Evolutionary conservation across 306 rosid species (phyloP), one percentile per base, ranked within the genome.

Genomic region (Dalbergia cultrata): DNA sequence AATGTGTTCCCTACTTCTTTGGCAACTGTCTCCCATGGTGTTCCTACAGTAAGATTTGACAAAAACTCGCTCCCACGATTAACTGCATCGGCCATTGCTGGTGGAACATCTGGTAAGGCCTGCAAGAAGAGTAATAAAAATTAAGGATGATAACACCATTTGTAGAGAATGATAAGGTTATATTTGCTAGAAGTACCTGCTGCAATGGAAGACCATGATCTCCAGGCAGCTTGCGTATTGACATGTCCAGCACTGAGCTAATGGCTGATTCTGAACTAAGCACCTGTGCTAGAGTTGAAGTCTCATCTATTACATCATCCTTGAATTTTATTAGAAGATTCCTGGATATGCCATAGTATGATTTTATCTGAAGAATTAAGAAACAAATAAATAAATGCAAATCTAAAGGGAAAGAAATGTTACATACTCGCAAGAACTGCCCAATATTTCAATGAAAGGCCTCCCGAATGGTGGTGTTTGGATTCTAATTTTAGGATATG

Each of bases 81-180:
- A 76, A 95, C 98, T 43, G 99, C 99, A 83, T 95, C 88, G 2
- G 93, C 97, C 99, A 93, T 93, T 69, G 92, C 96, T 6, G 99
- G 99, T 17, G 99, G 98, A 77, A 95, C 92, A 82, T 95, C 98
- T 41, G 97, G 99, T 9, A 95, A 72, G 34, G 93, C 98, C 97
- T 95, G 85, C 82, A 90, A 71, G 79, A 78, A 6, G 56, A 44
- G 84, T 60, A 39, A 33, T 43, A 80, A n/a, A 39, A 34, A 50
- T 74, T 49, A 63, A 16, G 19, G 56, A 33, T 54, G 13, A 18
- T 17, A 54, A 8, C 60, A n/a, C 18, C 57, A 50, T 50, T 13
- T 50, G 21, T 17, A 54, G 10, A 54, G 26, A 26, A 26, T 26
- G 31, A 54, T 54, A 10, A 54, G 7, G 16, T 47, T 67, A 56